Conservation (phyloP, 345 rosid genomes). For the Melastoma malabathricum region DNA sequence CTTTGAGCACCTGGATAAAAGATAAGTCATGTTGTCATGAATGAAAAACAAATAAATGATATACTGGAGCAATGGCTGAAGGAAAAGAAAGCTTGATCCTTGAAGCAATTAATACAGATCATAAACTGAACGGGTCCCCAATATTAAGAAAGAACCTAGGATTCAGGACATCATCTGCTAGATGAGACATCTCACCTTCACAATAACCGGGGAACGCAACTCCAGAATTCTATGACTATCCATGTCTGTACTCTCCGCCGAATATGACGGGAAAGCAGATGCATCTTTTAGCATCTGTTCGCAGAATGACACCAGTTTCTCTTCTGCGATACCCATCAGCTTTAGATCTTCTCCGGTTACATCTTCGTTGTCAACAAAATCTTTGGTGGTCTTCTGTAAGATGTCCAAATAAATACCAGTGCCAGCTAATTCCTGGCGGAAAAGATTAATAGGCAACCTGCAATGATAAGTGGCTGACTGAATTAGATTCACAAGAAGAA, state of each 20-base stretch:
- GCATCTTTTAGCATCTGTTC: slow-evolving; percentile 84
- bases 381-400: slow-evolving; percentile 65
- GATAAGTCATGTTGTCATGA: neutral
- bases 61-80: too few species aligned
- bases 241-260: slow-evolving; percentile 71
- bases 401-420: slow-evolving; percentile 75
- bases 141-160: neutral
- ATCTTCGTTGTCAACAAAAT: slow-evolving; percentile 15
- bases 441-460: slow-evolving; percentile 93
- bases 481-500: slow-evolving; percentile 2
- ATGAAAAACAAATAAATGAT: too few species aligned
- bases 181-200: slow-evolving; percentile 40
- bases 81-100: too few species aligned
- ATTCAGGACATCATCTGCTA: neutral
- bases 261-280: slow-evolving; percentile 60
- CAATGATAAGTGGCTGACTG: slow-evolving; percentile 7
- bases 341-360: slow-evolving; percentile 24
- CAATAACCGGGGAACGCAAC: slow-evolving; percentile 82
- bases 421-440: slow-evolving; percentile 88
- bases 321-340: slow-evolving; percentile 68
- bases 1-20: slow-evolving; percentile 23
- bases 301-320: slow-evolving; percentile 71
- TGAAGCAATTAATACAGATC: too few species aligned
- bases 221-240: slow-evolving; percentile 77
- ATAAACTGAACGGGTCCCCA: neutral